These are phyloP conservation scores for Antitrichia curtipendula DNA, from an alignment of 225 moss, liverwort and hornwort genomes.

Conservation along the genomic window DNA sequence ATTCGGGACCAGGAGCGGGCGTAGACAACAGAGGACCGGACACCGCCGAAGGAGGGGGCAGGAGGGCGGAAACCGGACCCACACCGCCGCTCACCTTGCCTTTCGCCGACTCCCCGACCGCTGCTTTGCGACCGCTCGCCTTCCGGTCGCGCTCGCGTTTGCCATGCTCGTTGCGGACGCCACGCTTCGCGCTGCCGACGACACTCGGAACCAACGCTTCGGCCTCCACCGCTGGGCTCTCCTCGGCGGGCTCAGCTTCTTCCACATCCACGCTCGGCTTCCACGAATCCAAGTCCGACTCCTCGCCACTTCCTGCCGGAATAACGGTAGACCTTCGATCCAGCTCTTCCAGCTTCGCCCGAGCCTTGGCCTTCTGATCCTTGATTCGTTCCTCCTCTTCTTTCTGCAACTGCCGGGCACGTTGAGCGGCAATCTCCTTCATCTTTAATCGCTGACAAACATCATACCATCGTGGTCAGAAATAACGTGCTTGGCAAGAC, in stretches of 20 bases:
- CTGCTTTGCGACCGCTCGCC: slow-evolving; percentile 37
- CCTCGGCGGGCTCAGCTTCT: slow-evolving; percentile 4
- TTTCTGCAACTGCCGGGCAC: slow-evolving; percentile 71
- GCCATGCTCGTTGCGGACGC: slow-evolving; percentile 64
- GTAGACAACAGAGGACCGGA: slow-evolving; percentile 19
- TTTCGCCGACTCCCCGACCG: slow-evolving; percentile 26
- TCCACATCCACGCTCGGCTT: neutral
- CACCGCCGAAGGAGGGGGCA: slow-evolving; percentile 10
- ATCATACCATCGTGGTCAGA: neutral
- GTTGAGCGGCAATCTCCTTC: slow-evolving; percentile 89
- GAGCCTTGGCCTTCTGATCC: slow-evolving; percentile 92
- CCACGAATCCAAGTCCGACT: neutral
- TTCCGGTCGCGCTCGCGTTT: slow-evolving; percentile 78
- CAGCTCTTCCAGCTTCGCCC: slow-evolving; percentile 94
- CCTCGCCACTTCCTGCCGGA: slow-evolving; percentile 8
- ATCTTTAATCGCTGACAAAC: slow-evolving; percentile 74
- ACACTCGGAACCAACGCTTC: slow-evolving; percentile 10
- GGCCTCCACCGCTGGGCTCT: slow-evolving; percentile 10
- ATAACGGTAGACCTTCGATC: slow-evolving; percentile 52
- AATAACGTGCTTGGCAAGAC: neutral
- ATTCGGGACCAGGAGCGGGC: neutral
- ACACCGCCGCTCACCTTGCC: slow-evolving; percentile 16
- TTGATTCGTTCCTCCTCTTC: slow-evolving; percentile 95
- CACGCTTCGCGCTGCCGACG: slow-evolving; percentile 15
- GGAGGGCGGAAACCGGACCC: slow-evolving; percentile 14